phyloP scores from a whole-genome alignment of 495 filamentous ascomycete genomes.

The Aspergillus leporis region DNA sequence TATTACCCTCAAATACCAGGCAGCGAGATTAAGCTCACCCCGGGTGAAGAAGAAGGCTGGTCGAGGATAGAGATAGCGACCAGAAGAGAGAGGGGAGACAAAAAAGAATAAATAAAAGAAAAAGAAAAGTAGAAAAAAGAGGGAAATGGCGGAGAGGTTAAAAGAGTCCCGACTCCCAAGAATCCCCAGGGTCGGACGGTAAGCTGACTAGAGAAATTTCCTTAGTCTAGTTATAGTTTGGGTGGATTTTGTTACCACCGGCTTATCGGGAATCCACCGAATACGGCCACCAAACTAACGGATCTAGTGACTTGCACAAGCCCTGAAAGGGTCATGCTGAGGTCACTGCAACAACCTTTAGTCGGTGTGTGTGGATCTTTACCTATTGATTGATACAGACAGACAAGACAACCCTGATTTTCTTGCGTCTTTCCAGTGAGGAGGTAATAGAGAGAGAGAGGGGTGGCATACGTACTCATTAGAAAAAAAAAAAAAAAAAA shows the following conservation, averaged over 20 bases:
- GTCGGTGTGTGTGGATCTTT: too few relatives aligned
- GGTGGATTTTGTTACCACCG: slow-evolving; percentile 7
- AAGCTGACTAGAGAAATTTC: slow-evolving; percentile 1
- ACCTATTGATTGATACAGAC: too few relatives aligned
- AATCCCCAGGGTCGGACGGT: slow-evolving; percentile 6
- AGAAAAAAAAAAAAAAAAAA: too few relatives aligned
- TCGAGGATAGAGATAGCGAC: not conserved
- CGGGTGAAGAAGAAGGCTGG: not conserved
- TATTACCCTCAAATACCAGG: slow-evolving; percentile 1
- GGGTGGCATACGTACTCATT: too few relatives aligned
- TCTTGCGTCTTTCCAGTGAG: not conserved
- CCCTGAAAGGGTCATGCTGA: too few relatives aligned
- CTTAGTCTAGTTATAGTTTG: not conserved
- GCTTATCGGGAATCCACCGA: slow-evolving; percentile 2
- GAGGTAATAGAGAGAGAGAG: too few relatives aligned
- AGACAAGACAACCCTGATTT: not conserved
- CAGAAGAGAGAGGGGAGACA: not conserved
- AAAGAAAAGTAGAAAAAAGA: slow-evolving; percentile 9
- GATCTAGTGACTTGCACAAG: not conserved
- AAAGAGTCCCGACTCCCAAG: slow-evolving; percentile 10
- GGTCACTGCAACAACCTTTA: too few relatives aligned
- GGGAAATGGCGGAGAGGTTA: slow-evolving; percentile 2
- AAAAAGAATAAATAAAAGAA: not conserved
- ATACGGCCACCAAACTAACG: not conserved
- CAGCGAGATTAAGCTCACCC: not conserved